A percentile compares a stretch with the other conserved stretches of the same genome.
These are phyloP conservation scores for Nannochloropsis oceanica DNA, from an alignment of 108 stramenopile genomes.

Conservation along the genomic window DNA sequence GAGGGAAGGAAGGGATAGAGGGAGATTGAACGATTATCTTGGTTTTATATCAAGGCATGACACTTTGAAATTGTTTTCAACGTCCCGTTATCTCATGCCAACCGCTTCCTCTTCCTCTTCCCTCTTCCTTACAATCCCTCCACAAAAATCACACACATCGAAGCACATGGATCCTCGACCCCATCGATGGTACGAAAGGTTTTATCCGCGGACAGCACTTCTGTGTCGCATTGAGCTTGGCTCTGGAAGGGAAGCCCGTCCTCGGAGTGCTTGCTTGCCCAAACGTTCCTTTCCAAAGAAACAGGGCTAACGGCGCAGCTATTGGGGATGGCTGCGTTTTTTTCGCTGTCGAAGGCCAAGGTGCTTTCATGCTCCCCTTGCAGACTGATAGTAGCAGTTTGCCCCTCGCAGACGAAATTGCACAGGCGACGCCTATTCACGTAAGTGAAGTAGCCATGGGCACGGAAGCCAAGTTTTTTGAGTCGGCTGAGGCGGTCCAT, in stretches of 20 bases:
- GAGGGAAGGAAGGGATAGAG: not conserved
- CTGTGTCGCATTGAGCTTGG: not conserved
- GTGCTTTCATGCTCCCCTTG: slow-evolving; percentile 47
- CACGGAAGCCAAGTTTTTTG: slow-evolving; percentile 5
- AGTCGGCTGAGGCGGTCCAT: slow-evolving; percentile 17
- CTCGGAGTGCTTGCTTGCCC: slow-evolving; percentile 64
- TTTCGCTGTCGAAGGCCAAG: slow-evolving; percentile 50
- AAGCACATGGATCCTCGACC: slow-evolving; percentile 57
- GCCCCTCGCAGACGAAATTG: slow-evolving; percentile 1
- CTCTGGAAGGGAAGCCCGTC: slow-evolving; percentile 41
- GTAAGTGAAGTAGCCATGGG: not conserved
- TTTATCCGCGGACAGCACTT: not conserved
- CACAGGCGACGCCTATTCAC: not conserved
- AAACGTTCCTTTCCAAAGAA: slow-evolving; percentile 37
- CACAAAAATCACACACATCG: not conserved
- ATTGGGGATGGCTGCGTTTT: slow-evolving; percentile 46
- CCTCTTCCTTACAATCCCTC: too few species aligned
- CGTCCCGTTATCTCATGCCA: too few species aligned
- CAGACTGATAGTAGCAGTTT: not conserved
- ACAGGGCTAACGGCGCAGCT: not conserved
- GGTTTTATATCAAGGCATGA: too few species aligned
- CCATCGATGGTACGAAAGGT: slow-evolving; percentile 70
- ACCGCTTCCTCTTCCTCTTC: too few species aligned
- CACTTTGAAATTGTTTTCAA: too few species aligned
- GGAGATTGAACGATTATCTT: too few species aligned